A percentile compares a stretch with the other conserved stretches of the same genome.
These are phyloP conservation scores for Verticillium nubilum DNA, from an alignment of 2,329 filamentous ascomycete species.

Conservation along the genomic window DNA sequence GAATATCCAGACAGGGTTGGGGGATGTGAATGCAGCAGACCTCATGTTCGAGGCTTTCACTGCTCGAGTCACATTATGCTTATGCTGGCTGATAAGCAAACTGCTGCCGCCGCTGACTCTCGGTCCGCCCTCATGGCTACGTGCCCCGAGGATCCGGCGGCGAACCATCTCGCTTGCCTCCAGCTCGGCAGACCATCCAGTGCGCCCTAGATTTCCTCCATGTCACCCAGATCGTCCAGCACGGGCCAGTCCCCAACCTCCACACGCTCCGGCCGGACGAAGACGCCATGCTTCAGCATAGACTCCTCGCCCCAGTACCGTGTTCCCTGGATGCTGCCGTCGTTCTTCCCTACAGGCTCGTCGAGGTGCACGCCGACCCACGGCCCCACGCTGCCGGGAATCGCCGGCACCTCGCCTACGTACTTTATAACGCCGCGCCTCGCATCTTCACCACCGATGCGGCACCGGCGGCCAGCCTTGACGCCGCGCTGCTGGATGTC, in stretches of 20 bases:
- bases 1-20: background rate
- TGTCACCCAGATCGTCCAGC: conserved; percentile 69
- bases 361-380: conserved; percentile 76
- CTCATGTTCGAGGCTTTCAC: background rate
- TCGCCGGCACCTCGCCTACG: conserved; percentile 69
- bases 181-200: background rate
- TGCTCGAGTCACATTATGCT: background rate
- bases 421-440: conserved; percentile 67
- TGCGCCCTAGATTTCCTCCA: conserved; percentile 60
- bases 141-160: background rate
- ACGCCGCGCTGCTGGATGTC: conserved; percentile 69
- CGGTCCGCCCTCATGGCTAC: background rate
- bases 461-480: conserved; percentile 55
- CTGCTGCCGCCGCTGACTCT: background rate
- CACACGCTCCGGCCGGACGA: conserved; percentile 72
- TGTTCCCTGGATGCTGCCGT: conserved; percentile 62
- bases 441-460: conserved; percentile 61
- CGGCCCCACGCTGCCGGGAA: conserved; percentile 55
- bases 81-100: background rate
- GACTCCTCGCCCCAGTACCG: conserved; percentile 67
- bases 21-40: background rate
- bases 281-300: conserved; percentile 65
- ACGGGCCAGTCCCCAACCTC: conserved; percentile 69
- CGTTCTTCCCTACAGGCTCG: conserved; percentile 78
- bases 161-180: background rate